Evolutionary conservation across 441 rosid genomes (phyloP), one percentile per base, ranked within the genome.

Genomic region (Populus hybrid): DNA sequence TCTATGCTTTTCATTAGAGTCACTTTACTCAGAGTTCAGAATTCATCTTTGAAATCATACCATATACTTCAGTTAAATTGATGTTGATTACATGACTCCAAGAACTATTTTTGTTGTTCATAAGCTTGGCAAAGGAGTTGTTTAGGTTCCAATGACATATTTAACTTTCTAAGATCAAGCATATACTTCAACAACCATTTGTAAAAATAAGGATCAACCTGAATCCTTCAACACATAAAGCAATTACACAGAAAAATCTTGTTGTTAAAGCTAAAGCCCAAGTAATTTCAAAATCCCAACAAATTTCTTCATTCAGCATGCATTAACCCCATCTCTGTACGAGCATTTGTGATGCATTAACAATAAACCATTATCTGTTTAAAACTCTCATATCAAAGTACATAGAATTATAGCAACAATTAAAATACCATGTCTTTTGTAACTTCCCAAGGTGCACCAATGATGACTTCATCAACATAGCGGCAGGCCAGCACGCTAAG

Each of bases 381-480:
- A 30, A 30, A 30, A 30, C 32, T 30, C 32, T 30, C 32, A 30
- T 30, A 30, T 26, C 3, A 30, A n/a, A 19, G 46, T 63, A n/a
- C 32, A 21, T 30, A 57, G 18, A 12, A 61, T 30, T 30, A 30
- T 28, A 28, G 30, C 30, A 28, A 71, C 12, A 82, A 57, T 73
- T 63, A 74, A 81, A 93, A 68, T 32, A 95, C 99, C 92, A 93
- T 87, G 86, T 95, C 99, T 86, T 76, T 90, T 6, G 98, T 86
- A 78, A 95, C 89, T 84, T 91, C 97, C 98, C 94, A 93, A 73
- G 99, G 99, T 68, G 99, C 98, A 79, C 99, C 99, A 66, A 95
- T 95, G 84, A 95, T 93, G 79, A 95, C 94, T 85, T 95, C 99
- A 83, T 95, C 99, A 71, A 95, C 99, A 83, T 92, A 95, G 77